Evolutionary conservation across 192 early-diverging fungal genomes (phyloP), one percentile per base, ranked within the genome.

Genomic region (Coemansia furcata): DNA sequence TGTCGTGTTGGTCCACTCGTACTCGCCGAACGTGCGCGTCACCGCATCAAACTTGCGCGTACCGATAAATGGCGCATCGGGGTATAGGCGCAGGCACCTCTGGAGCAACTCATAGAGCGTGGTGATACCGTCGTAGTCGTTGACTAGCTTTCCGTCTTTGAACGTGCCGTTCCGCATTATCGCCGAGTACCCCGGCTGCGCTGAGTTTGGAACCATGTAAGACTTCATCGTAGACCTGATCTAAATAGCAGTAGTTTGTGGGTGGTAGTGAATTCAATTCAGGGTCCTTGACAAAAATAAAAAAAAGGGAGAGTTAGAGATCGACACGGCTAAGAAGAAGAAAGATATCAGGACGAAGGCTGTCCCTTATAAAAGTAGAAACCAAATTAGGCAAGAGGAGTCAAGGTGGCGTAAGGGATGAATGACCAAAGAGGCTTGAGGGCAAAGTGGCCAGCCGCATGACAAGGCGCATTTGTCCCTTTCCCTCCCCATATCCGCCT

Each of bases 1-100:
- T 12, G 76, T 73, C 49, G 87, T 86, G 21, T 84, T 87, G 70
- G 85, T 74, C 89, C 90, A 93, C 12, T 75, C 85, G 82, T 90
- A 93, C 17, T 67, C 69, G 37, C 80, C 72, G 70, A 85, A 86
- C 46, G 79, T 82, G 50, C 85, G 81, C 14, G 88, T 86, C 38
- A 75, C 72, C 2, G 78, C 61, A 63, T 90, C 80, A 55, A 81
- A 82, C 37, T 81, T 73, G 63, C 92, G 88, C 46, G 85, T 80
- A 46, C 89, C 92, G 39, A 89, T 64, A 66, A 87, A 87, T 36
- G 78, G 82, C 15, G 69, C 66, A 40, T 88, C 76, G 26, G 73
- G 80, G 26, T 74, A 75, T 54, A 70, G 69, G 30, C 69, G 82
- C 26, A 85, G 69, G 19, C 75, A 83, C 14, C 44, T 36, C 39